A percentile compares a stretch with the other conserved stretches of the same genome.
phyloP scores from a whole-genome alignment of 768 basidiomycete species.

The Mycena leptocephala region DNA sequence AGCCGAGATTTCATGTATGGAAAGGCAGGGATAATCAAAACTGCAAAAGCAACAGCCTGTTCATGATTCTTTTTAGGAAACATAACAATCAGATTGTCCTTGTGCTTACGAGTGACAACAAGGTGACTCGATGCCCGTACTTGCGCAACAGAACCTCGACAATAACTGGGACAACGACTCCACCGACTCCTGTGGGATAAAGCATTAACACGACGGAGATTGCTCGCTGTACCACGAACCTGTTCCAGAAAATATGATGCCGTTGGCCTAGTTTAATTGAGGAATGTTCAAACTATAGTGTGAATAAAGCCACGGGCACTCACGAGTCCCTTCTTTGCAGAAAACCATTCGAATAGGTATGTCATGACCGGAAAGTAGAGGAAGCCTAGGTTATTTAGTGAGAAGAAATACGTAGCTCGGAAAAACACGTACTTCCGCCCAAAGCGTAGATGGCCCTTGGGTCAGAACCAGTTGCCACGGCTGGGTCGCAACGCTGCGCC shows the following conservation, averaged over 20 bases:
- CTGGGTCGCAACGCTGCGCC: slow-evolving; percentile 42
- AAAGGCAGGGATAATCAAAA: slow-evolving; percentile 24
- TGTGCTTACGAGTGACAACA: slow-evolving; percentile 24
- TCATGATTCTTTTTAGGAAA: background rate
- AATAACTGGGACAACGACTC: slow-evolving; percentile 23
- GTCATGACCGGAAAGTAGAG: slow-evolving; percentile 34
- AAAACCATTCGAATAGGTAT: slow-evolving; percentile 37
- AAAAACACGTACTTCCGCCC: slow-evolving; percentile 42
- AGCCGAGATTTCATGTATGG: slow-evolving; percentile 31
- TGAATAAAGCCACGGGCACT: background rate
- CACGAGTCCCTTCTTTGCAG: slow-evolving; percentile 31
- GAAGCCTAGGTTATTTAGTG: slow-evolving; percentile 21
- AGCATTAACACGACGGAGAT: background rate
- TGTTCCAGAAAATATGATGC: slow-evolving; percentile 34
- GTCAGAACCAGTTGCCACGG: slow-evolving; percentile 35
- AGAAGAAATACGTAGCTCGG: background rate
- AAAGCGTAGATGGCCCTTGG: slow-evolving; percentile 48
- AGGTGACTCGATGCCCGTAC: slow-evolving; percentile 25
- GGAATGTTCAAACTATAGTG: background rate
- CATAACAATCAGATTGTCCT: background rate
- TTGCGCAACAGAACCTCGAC: slow-evolving; percentile 28
- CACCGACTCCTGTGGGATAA: slow-evolving; percentile 24
- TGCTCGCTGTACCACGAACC: background rate
- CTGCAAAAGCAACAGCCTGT: slow-evolving; percentile 26
- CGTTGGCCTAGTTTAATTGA: slow-evolving; percentile 25